phyloP scores from a whole-genome alignment of 257 asterid species.

The Mentha longifolia region DNA sequence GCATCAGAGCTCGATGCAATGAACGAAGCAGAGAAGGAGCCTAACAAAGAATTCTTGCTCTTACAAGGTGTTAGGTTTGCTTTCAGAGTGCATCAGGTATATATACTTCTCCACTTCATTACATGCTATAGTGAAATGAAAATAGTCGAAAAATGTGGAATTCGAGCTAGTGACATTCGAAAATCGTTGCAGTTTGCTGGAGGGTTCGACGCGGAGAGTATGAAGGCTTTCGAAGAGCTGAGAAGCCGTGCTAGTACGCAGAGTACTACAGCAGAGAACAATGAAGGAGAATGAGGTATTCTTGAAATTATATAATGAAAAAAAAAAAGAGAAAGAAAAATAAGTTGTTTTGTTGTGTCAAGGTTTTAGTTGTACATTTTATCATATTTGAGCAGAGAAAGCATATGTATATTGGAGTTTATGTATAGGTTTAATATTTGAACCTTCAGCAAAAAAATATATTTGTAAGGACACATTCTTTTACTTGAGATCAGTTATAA shows the following conservation, averaged over 20 bases:
- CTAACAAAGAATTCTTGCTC: constrained; percentile 84
- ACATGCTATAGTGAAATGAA: not conserved
- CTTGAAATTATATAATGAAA: not conserved
- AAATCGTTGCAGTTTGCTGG: constrained; percentile 85
- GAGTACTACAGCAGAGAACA: constrained; percentile 51
- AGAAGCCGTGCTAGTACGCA: constrained; percentile 71
- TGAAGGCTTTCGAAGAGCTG: constrained; percentile 96
- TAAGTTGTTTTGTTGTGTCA: not conserved
- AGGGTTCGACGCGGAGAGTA: constrained; percentile 97
- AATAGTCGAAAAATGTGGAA: not conserved
- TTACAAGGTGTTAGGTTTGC: constrained; percentile 98
- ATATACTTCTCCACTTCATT: constrained; percentile 3
- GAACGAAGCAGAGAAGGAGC: constrained; percentile 86
- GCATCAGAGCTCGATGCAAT: constrained; percentile 82
- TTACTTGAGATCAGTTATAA: constrained; percentile 16
- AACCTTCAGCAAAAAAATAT: constrained; percentile 19
- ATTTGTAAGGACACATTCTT: constrained; percentile 13
- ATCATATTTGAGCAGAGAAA: constrained; percentile 35
- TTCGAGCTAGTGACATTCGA: not conserved
- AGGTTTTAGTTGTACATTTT: constrained; percentile 45
- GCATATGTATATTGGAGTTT: constrained; percentile 34
- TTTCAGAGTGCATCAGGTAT: constrained; percentile 96
- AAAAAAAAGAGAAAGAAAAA: not conserved
- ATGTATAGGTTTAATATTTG: constrained; percentile 32
- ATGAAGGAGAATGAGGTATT: constrained; percentile 47